These are phyloP conservation scores for Phyllostachys edulis DNA, from an alignment of 176 grass and related monocot species.

Conservation along the genomic window DNA sequence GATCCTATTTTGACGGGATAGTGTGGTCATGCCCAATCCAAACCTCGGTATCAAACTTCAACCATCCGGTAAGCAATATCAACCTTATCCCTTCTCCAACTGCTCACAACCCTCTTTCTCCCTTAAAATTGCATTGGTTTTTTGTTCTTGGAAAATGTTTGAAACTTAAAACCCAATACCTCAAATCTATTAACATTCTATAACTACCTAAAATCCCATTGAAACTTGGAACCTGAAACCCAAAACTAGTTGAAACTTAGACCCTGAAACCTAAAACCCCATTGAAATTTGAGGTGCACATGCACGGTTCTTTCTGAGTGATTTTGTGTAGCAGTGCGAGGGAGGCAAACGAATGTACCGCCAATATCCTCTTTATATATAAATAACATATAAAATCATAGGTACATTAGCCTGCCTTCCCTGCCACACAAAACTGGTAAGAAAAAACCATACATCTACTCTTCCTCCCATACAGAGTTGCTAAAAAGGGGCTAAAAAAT, in stretches of 20 bases:
- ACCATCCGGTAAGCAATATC: not conserved
- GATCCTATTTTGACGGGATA: not conserved
- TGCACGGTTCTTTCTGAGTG: not conserved
- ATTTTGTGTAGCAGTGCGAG: not conserved
- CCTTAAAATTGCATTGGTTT: not conserved
- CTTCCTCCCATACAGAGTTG: not conserved
- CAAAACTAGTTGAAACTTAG: not conserved
- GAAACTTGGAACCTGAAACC: not conserved
- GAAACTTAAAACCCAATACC: not conserved
- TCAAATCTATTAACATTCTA: not conserved
- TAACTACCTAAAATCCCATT: not conserved
- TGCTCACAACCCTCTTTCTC: not conserved
- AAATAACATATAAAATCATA: not conserved
- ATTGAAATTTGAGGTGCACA: not conserved
- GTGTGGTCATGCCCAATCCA: not conserved
- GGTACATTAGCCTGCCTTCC: not conserved
- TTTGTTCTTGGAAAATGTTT: constrained; percentile 1
- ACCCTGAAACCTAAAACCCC: not conserved
- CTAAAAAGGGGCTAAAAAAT: not conserved
- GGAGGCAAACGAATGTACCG: not conserved
- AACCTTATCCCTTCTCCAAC: not conserved
- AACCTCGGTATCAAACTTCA: no score
- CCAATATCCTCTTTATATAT: not conserved
- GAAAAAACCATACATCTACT: not conserved
- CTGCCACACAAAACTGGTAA: not conserved